Base-by-base conservation (phyloP, 192 early-diverging fungal species). In the Cetraspora pellucida region DNA sequence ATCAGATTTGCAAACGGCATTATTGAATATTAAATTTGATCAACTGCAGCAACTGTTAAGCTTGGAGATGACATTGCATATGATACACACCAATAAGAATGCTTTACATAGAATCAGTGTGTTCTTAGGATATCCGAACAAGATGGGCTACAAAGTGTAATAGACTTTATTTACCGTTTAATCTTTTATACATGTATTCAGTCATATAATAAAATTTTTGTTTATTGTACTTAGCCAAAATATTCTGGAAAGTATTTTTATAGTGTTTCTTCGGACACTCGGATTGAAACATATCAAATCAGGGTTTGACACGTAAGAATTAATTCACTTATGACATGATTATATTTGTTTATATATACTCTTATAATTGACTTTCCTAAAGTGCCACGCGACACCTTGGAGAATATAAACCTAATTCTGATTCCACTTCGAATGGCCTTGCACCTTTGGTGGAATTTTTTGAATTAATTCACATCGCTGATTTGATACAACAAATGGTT, bases 401-500 rank as follows among this genome's bases (percentile, higher is more conserved):
- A 14, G 49, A 80, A 28, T 85, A 86, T 82, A 78, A 86, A 77
- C 76, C 88, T 37, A 78, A 83, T 60, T 66, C 72, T 43, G 77
- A 81, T 80, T 72, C 72, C 47, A 59, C 81, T 75, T 83, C 76
- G 47, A 79, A 78, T 37, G 83, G 84, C 65, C 87, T 90, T 58
- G 89, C 87, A 57, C 92, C 87, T 55, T 81, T 90, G 43, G 86
- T 80, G 75, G 92, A 95, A 67, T 98, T 98, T 80, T 96, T 97
- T 81, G 97, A 96, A 79, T 83, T 99, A 50, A 91, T 98, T 17
- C 97, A 99, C 82, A 86, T 99, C 59, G 91, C 92, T 21, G 97
- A 99, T 84, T 81, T 98, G 64, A 91, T 93, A 37, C 91, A 95
- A 63, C 97, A 99, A 77, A 94, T 99, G 94, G 78, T 97, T 23